Evolutionary conservation across 2,329 filamentous ascomycete genomes (phyloP), one percentile per base, ranked within the genome.

Genomic region (Neobulgaria alba): DNA sequence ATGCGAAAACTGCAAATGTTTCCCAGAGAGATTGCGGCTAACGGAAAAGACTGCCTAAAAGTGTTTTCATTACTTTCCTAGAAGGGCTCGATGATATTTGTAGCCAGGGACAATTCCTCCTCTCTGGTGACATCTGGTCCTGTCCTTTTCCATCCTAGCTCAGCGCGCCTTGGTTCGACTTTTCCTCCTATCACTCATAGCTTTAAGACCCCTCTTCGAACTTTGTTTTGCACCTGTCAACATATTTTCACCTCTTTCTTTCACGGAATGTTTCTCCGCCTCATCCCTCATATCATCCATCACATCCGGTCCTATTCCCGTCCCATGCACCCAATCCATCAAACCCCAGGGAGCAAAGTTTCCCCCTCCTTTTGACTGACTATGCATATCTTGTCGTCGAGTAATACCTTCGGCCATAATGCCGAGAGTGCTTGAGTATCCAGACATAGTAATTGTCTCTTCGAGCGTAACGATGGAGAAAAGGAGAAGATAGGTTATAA

Each of bases 401-500:
- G 71, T 67, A 59, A 75, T 72, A 7, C 72, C 71, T 0, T 61
- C 58, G 3, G 75, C 51, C 48, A 76, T 66, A 36, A 75, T 73
- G 0, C 65, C 68, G 1, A 71, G 72, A 0, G 75, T 52, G 5
- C 76, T 63, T 12, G 68, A 73, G 61, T 87, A 88, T 0, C 82
- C 82, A 0, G 77, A 83, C 61, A 76, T 77, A 19, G 77, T 67
- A 35, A 85, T 64, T 0, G 77, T 76, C 49, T 85, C 81, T 49
- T 86, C 79, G 0, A 79, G 55, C 2, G 79, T 82, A 47, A 73
- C 72, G 18, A 86, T 56, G 0, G 71, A 68, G 12, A 79, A 65
- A 47, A 85, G 73, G 9, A 84, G 54, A 41, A 85, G 71, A 63
- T 81, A 86, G 0, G 79, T 85, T n/a, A 87, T 66, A 3, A 86